Conservation (phyloP, 306 rosid species). For the Cicer cuneatum region DNA sequence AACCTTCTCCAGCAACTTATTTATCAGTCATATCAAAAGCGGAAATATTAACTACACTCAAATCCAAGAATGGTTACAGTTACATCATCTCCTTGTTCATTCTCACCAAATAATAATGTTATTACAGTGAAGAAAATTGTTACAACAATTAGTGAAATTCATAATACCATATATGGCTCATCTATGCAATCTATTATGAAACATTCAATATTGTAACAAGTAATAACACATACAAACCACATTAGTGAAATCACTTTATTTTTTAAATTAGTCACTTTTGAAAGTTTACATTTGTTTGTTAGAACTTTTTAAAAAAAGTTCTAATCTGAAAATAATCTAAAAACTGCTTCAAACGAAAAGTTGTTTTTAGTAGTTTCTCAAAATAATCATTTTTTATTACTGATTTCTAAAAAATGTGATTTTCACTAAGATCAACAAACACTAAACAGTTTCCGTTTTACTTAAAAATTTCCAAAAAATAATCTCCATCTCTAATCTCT, state of each 20-base stretch:
- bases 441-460: too few relatives aligned
- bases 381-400: too few relatives aligned
- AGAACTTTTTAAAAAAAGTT: too few relatives aligned
- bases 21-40: slow-evolving; percentile 14
- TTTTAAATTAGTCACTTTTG: too few relatives aligned
- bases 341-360: too few relatives aligned
- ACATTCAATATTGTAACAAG: neutral
- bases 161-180: slow-evolving; percentile 14
- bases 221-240: neutral
- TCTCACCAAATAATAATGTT: slow-evolving; percentile 19
- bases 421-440: too few relatives aligned
- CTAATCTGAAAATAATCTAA: too few relatives aligned
- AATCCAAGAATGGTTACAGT: neutral
- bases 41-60: neutral
- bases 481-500: too few relatives aligned
- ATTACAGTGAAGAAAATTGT: neutral
- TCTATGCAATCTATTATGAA: neutral
- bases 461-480: too few relatives aligned
- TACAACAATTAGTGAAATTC: slow-evolving; percentile 5
- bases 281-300: too few relatives aligned
- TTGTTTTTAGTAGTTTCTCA: too few relatives aligned
- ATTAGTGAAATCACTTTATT: neutral
- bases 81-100: slow-evolving; percentile 3
- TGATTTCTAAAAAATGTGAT: too few relatives aligned
- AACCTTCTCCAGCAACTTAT: neutral